Evolutionary conservation across 768 basidiomycete species (phyloP).

Genomic region (Pseudohyphozyma bogoriensis): DNA sequence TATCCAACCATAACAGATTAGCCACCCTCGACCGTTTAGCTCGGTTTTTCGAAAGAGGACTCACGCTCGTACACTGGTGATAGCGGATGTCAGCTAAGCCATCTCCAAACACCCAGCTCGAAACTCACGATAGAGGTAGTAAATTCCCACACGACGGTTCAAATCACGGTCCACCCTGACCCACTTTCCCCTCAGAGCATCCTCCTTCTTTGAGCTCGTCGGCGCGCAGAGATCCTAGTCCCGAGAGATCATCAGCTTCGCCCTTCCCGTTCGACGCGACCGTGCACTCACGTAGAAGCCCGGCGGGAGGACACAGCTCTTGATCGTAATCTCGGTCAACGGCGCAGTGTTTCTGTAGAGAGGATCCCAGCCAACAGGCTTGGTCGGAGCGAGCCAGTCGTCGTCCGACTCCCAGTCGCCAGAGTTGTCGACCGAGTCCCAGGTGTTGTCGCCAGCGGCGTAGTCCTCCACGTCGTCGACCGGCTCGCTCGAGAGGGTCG

Average conservation of each 20-base stretch:
- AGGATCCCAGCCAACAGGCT: conserved; percentile 12
- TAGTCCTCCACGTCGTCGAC: no score
- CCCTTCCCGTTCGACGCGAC: no score
- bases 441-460: neutral
- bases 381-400: conserved; percentile 2
- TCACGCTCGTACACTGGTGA: no score
- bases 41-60: no score
- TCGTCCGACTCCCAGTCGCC: conserved; percentile 11
- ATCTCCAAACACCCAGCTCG: no score
- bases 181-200: conserved; percentile 54
- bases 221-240: conserved; percentile 30
- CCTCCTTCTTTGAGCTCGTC: conserved; percentile 24
- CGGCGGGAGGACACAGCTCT: conserved; percentile 28
- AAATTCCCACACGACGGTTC: conserved; percentile 40
- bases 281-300: conserved; percentile 30
- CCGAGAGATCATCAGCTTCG: no score
- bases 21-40: no score
- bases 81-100: no score
- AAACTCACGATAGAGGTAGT: neutral
- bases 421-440: neutral
- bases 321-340: conserved; percentile 20
- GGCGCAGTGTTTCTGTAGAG: conserved; percentile 16
- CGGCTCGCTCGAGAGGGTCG: neutral
- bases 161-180: conserved; percentile 74
- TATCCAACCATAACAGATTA: no score